A percentile compares a stretch with the other conserved stretches of the same genome.
These are phyloP conservation scores for Odontarrhena argentea DNA, from an alignment of 345 rosid genomes.

Conservation along the genomic window DNA sequence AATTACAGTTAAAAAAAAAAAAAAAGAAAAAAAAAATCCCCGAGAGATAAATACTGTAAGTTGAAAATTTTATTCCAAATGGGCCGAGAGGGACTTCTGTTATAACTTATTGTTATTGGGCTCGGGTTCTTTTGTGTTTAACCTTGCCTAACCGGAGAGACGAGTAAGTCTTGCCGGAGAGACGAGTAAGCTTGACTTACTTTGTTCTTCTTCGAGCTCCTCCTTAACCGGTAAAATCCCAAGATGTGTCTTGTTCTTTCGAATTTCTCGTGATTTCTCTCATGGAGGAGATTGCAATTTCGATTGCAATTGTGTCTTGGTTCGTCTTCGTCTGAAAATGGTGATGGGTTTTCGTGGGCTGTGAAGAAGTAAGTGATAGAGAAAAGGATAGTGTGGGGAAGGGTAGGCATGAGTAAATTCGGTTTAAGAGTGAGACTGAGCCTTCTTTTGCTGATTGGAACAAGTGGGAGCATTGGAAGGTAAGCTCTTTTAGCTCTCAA, in stretches of 20 bases:
- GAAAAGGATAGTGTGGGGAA: conserved; percentile 45
- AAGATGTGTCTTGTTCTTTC: conserved; percentile 13
- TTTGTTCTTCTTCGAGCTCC: neutral
- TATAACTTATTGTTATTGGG: neutral
- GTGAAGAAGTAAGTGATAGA: conserved; percentile 49
- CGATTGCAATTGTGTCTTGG: neutral
- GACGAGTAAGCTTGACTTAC: neutral
- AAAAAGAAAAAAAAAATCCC: too few species aligned
- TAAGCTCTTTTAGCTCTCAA: conserved; percentile 30
- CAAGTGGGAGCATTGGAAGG: conserved; percentile 87
- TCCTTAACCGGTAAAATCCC: neutral
- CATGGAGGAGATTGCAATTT: conserved; percentile 48
- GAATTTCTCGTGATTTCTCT: neutral
- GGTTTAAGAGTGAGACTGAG: conserved; percentile 53
- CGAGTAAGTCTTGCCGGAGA: conserved; percentile 31
- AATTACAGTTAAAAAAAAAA: too few species aligned
- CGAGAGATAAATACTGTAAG: too few species aligned
- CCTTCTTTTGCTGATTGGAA: conserved; percentile 76
- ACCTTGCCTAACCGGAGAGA: conserved; percentile 34
- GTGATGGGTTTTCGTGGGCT: conserved; percentile 61
- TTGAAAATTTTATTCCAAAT: too few species aligned
- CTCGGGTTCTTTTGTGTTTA: conserved; percentile 18
- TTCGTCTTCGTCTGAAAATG: conserved; percentile 41
- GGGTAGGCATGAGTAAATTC: conserved; percentile 51
- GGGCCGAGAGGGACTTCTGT: neutral